These are phyloP conservation scores for Candida dubliniensis DNA, from an alignment of 1,139 yeast genomes.

Conservation along the genomic window DNA sequence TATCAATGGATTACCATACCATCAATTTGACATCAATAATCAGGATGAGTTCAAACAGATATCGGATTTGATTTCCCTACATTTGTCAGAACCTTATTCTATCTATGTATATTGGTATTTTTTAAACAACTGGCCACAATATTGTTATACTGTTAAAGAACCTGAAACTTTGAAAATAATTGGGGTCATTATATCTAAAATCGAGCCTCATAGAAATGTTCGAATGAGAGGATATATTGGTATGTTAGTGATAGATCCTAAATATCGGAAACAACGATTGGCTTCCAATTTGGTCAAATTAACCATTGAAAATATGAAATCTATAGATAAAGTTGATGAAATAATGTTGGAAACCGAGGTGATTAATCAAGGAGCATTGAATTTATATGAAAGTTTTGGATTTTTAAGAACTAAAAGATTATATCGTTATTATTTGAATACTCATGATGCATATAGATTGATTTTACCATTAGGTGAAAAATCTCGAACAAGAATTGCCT, in stretches of 20 bases:
- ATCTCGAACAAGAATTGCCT: conserved; percentile 33
- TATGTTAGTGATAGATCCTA: conserved; percentile 82
- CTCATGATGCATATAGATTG: conserved; percentile 88
- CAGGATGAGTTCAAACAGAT: conserved; percentile 34
- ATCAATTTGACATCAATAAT: conserved; percentile 23
- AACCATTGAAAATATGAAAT: conserved; percentile 67
- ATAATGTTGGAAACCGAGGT: conserved; percentile 91
- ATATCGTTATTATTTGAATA: conserved; percentile 82
- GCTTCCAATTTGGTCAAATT: conserved; percentile 69
- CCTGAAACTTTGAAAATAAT: conserved; percentile 31
- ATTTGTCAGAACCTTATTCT: conserved; percentile 49
- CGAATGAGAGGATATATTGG: conserved; percentile 89
- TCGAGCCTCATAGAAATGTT: conserved; percentile 73
- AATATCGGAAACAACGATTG: conserved; percentile 74
- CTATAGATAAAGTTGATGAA: conserved; percentile 69
- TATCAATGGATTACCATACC: conserved; percentile 21
- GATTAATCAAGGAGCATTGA: conserved; percentile 71
- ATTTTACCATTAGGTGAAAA: conserved; percentile 44
- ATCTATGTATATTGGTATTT: conserved; percentile 52
- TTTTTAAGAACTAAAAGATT: conserved; percentile 79
- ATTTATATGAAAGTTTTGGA: conserved; percentile 82
- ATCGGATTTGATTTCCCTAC: conserved; percentile 32
- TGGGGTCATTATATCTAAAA: conserved; percentile 84
- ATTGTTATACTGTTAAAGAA: conserved; percentile 39
- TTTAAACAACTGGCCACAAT: conserved; percentile 48